A percentile compares a stretch with the other conserved stretches of the same genome.
Evolutionary conservation across 352 stramenopile species (phyloP).

Genomic region (Phytophthora tentaculata): DNA sequence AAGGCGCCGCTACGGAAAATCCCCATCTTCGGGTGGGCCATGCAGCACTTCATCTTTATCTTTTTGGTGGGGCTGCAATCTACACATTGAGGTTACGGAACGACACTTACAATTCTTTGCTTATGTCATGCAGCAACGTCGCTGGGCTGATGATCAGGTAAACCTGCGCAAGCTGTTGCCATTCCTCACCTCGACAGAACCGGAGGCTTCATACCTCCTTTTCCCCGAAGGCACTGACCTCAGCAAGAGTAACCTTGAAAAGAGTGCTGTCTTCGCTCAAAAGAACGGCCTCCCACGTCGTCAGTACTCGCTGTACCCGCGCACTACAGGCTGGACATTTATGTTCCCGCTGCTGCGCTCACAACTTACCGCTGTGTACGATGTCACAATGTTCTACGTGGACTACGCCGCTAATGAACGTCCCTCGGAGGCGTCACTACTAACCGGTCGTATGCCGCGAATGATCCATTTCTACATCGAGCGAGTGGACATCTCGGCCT

Average conservation of each 20-base stretch:
- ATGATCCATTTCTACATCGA: constrained; percentile 81
- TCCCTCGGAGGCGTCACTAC: constrained; percentile 67
- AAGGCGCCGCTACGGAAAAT: constrained; percentile 77
- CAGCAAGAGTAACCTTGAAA: constrained; percentile 64
- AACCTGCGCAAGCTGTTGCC: constrained; percentile 61
- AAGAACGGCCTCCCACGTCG: constrained; percentile 51
- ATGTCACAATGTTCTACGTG: constrained; percentile 86
- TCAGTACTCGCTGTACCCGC: constrained; percentile 78
- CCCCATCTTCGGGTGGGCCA: constrained; percentile 86
- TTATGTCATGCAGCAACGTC: constrained; percentile 47
- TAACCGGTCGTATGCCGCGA: constrained; percentile 63
- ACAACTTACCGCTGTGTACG: constrained; percentile 76
- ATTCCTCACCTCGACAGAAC: constrained; percentile 55
- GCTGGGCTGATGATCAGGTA: constrained; percentile 65
- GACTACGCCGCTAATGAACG: constrained; percentile 67
- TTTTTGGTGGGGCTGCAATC: constrained; percentile 53
- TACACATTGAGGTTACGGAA: background rate
- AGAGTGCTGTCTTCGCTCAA: constrained; percentile 64
- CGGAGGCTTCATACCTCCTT: constrained; percentile 71
- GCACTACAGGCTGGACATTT: constrained; percentile 78
- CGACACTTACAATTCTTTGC: constrained; percentile 4
- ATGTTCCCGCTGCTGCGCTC: constrained; percentile 69
- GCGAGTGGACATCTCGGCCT: constrained; percentile 49
- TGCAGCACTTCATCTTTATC: constrained; percentile 88
- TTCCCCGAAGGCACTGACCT: constrained; percentile 88